Conservation (phyloP, 306 rosid genomes). For the Cucurbita ficifolia region DNA sequence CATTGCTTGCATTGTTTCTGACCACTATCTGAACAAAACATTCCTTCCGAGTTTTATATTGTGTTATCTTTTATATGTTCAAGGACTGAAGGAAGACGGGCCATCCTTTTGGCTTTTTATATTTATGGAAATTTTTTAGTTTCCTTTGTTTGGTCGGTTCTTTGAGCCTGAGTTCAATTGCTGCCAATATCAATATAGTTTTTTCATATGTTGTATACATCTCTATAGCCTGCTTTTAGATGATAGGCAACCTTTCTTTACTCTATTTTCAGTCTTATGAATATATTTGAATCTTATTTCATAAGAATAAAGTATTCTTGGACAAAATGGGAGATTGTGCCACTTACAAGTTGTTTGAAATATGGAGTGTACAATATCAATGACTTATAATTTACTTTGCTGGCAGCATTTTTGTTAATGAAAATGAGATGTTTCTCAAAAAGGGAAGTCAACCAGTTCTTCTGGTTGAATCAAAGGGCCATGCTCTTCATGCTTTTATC, state of each 20-base stretch:
- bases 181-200: background rate
- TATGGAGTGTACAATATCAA: background rate
- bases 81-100: background rate
- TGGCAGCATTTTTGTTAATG: conserved; percentile 53
- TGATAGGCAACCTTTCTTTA: background rate
- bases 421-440: conserved; percentile 55
- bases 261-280: background rate
- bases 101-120: too few species aligned
- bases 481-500: conserved; percentile 83
- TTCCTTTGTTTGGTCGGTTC: background rate
- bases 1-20: background rate
- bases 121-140: background rate
- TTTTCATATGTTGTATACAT: background rate
- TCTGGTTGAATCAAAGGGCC: conserved; percentile 68
- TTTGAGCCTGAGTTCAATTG: background rate
- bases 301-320: background rate
- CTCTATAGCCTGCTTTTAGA: background rate
- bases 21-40: background rate
- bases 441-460: conserved; percentile 65
- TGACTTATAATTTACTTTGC: conserved; percentile 10
- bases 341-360: background rate
- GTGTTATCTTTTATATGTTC: background rate
- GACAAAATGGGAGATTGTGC: background rate
- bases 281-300: background rate
- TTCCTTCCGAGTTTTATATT: background rate